These are phyloP conservation scores for Lipomyces sp. DNA, from an alignment of 805 yeast genomes.

Conservation along the genomic window DNA sequence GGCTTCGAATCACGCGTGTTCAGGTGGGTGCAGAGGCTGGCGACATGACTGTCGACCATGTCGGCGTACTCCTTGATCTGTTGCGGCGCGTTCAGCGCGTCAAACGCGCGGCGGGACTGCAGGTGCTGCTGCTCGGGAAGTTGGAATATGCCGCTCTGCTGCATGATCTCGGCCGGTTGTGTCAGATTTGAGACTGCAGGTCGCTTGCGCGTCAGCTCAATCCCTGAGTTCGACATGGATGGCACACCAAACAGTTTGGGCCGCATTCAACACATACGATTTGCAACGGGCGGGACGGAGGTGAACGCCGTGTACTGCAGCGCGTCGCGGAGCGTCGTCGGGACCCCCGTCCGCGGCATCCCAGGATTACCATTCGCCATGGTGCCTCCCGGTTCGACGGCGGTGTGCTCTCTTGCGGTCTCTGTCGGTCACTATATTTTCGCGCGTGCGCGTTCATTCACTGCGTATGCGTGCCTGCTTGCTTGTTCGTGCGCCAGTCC, in stretches of 20 bases:
- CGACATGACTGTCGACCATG: slow-evolving; percentile 13
- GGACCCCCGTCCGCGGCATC: too few species aligned
- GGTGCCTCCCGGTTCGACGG: too few species aligned
- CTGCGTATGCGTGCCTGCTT: too few species aligned
- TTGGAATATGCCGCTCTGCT: slow-evolving; percentile 19
- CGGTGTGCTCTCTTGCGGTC: too few species aligned
- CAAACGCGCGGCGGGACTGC: slow-evolving; percentile 11
- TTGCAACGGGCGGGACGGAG: slow-evolving; percentile 19
- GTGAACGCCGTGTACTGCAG: slow-evolving; percentile 23
- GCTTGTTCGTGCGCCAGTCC: too few species aligned
- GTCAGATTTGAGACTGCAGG: slow-evolving; percentile 2
- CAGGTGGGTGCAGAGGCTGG: slow-evolving; percentile 12
- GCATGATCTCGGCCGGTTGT: slow-evolving; percentile 6
- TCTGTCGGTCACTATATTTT: too few species aligned
- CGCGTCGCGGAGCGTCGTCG: slow-evolving; percentile 8
- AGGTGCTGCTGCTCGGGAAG: slow-evolving; percentile 13
- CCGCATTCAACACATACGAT: slow-evolving; percentile 12
- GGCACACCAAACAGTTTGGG: too few species aligned
- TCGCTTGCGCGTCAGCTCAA: background rate
- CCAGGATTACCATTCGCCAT: too few species aligned
- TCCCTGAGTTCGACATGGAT: background rate
- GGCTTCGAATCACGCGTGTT: slow-evolving; percentile 10
- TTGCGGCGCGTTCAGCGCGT: slow-evolving; percentile 6
- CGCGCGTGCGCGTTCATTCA: too few species aligned
- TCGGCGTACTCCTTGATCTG: slow-evolving; percentile 1